phyloP scores from a whole-genome alignment of 768 basidiomycete species.

The Agaricus sinodeliciosus region DNA sequence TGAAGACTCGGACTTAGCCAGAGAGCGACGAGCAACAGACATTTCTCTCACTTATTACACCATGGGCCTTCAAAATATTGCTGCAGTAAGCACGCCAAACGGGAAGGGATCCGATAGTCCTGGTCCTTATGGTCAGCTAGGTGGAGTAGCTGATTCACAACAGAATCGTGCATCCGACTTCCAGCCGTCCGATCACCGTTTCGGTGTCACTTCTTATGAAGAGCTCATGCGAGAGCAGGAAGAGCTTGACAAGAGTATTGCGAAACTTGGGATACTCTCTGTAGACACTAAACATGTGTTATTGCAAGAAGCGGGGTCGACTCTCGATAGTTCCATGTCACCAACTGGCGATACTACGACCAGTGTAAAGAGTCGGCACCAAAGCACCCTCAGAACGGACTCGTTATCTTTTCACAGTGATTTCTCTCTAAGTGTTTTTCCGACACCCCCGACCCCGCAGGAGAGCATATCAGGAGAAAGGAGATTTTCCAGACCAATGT shows the following conservation, averaged over 20 bases:
- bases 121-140: conserved; percentile 37
- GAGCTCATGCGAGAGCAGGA: conserved; percentile 53
- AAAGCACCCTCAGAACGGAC: conserved; percentile 7
- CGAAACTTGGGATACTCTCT: conserved; percentile 44
- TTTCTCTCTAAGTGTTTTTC: conserved; percentile 70
- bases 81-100: conserved; percentile 1
- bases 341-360: not conserved
- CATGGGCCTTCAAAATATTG: conserved; percentile 12
- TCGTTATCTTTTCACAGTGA: conserved; percentile 28
- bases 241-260: conserved; percentile 61
- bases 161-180: conserved; percentile 8
- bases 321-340: not conserved
- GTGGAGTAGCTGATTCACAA: conserved; percentile 25
- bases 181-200: conserved; percentile 15
- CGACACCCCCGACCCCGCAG: conserved; percentile 42
- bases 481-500: conserved; percentile 10
- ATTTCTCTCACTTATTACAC: conserved; percentile 23
- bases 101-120: conserved; percentile 3
- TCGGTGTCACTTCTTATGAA: conserved; percentile 34
- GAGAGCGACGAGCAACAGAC: conserved; percentile 12
- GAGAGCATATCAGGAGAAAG: not conserved
- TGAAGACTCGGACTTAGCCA: not conserved
- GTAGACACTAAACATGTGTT: conserved; percentile 8
- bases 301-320: not conserved
- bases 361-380: conserved; percentile 1